phyloP scores from a whole-genome alignment of 2,329 filamentous ascomycete species.

The Monosporascus sp. region DNA sequence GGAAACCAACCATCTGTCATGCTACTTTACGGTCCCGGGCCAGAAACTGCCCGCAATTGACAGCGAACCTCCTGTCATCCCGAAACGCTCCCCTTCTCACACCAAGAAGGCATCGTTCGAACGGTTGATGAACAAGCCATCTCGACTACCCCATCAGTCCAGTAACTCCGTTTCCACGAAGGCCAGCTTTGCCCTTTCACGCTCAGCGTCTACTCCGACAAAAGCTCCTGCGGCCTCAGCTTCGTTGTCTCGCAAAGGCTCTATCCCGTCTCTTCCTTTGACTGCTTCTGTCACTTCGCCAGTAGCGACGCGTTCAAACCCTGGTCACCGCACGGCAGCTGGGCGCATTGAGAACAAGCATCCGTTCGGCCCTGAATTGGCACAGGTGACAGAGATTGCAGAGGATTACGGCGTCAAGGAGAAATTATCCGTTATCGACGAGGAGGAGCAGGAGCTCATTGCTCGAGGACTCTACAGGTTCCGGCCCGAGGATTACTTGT shows the following conservation, averaged over 20 bases:
- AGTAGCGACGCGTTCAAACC: conserved; percentile 16
- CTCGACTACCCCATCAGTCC: conserved; percentile 51
- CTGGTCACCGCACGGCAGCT: conserved; percentile 22
- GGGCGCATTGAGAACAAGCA: conserved; percentile 28
- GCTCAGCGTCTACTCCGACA: conserved; percentile 53
- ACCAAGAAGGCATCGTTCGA: conserved; percentile 80
- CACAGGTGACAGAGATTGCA: conserved; percentile 86
- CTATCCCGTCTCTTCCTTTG: conserved; percentile 25
- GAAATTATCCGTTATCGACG: conserved; percentile 58
- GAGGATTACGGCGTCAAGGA: conserved; percentile 75
- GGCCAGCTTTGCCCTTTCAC: conserved; percentile 50
- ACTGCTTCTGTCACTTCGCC: conserved; percentile 28
- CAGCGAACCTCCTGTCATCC: conserved; percentile 61
- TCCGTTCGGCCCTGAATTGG: conserved; percentile 85
- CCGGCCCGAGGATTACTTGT: conserved; percentile 76
- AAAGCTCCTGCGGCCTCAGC: conserved; percentile 43
- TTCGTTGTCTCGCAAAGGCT: conserved; percentile 26
- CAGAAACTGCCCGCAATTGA: conserved; percentile 39
- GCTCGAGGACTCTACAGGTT: conserved; percentile 68
- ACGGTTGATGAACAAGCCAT: conserved; percentile 58
- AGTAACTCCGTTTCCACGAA: conserved; percentile 51
- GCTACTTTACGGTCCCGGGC: conserved; percentile 56
- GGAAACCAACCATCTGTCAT: conserved; percentile 62
- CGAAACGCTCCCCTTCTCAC: conserved; percentile 76
- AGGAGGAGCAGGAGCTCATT: conserved; percentile 67